Evolutionary conservation across 129 eudicot genomes (phyloP).

Genomic region (Calendula officinalis): DNA sequence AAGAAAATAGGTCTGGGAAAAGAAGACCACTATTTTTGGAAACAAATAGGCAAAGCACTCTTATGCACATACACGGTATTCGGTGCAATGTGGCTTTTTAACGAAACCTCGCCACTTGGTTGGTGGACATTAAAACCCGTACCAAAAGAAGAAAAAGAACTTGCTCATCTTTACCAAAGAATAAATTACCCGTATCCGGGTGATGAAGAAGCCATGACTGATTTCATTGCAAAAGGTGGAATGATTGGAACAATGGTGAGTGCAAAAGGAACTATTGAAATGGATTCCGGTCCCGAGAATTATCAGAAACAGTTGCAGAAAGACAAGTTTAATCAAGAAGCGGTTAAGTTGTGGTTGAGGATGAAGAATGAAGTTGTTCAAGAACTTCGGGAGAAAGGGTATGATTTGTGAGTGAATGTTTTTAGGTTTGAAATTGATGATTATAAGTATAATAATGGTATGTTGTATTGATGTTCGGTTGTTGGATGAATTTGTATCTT

Average conservation of each 20-base stretch:
- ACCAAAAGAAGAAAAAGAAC: slow-evolving; percentile 88
- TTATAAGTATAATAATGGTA: slow-evolving; percentile 19
- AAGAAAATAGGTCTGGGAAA: slow-evolving; percentile 76
- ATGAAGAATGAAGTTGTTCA: slow-evolving; percentile 91
- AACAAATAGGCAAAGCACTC: slow-evolving; percentile 79
- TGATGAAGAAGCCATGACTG: slow-evolving; percentile 91
- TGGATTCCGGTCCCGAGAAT: slow-evolving; percentile 58
- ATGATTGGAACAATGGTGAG: slow-evolving; percentile 89
- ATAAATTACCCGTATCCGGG: slow-evolving; percentile 88
- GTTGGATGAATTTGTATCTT: slow-evolving; percentile 29
- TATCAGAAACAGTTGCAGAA: slow-evolving; percentile 92
- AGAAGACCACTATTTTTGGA: slow-evolving; percentile 76
- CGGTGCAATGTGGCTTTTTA: slow-evolving; percentile 77
- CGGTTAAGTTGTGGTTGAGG: slow-evolving; percentile 82
- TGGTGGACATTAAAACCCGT: slow-evolving; percentile 92
- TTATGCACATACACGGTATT: slow-evolving; percentile 72
- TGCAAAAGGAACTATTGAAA: slow-evolving; percentile 72
- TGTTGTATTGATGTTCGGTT: slow-evolving; percentile 28
- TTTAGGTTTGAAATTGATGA: slow-evolving; percentile 4
- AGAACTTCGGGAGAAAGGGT: slow-evolving; percentile 90
- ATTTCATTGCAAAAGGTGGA: slow-evolving; percentile 83
- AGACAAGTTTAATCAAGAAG: slow-evolving; percentile 86
- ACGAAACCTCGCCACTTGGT: slow-evolving; percentile 91
- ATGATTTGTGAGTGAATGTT: slow-evolving; percentile 50
- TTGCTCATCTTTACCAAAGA: slow-evolving; percentile 76